phyloP scores from a whole-genome alignment of 2,329 filamentous ascomycete genomes.

The Colletotrichum sp. region DNA sequence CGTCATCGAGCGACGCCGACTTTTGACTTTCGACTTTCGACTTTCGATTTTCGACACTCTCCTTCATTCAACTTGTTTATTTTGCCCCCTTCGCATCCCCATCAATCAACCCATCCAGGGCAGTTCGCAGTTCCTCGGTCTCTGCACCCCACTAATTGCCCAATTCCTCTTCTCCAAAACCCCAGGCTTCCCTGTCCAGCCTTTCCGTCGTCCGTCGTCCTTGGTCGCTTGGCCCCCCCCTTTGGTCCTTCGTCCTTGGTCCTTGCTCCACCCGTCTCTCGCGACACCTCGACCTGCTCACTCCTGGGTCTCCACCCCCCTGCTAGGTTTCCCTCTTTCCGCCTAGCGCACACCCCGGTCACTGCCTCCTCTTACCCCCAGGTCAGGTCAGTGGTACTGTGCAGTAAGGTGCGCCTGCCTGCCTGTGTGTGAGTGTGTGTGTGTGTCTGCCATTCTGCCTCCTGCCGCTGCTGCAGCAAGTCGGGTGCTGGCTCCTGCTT shows the following conservation, averaged over 20 bases:
- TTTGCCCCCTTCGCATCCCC: neutral
- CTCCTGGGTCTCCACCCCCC: slow-evolving; percentile 4
- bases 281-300: neutral
- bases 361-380: neutral
- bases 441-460: neutral
- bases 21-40: neutral
- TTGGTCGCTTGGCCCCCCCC: neutral
- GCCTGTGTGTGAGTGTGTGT: neutral
- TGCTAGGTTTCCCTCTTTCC: neutral
- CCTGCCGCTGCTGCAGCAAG: neutral
- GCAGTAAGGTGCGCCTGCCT: neutral
- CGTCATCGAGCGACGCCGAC: neutral
- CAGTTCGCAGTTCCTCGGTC: neutral
- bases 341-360: neutral
- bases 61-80: neutral
- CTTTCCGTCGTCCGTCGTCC: neutral
- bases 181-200: neutral
- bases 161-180: neutral
- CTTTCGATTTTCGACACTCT: neutral
- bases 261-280: neutral
- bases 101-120: neutral
- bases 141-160: neutral
- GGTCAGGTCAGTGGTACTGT: neutral
- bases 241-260: slow-evolving; percentile 5
- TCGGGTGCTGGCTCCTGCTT: neutral